A percentile compares a stretch with the other conserved stretches of the same genome.
These are phyloP conservation scores for Coemansia sp. DNA, from an alignment of 192 early-diverging fungal genomes.

Conservation along the genomic window DNA sequence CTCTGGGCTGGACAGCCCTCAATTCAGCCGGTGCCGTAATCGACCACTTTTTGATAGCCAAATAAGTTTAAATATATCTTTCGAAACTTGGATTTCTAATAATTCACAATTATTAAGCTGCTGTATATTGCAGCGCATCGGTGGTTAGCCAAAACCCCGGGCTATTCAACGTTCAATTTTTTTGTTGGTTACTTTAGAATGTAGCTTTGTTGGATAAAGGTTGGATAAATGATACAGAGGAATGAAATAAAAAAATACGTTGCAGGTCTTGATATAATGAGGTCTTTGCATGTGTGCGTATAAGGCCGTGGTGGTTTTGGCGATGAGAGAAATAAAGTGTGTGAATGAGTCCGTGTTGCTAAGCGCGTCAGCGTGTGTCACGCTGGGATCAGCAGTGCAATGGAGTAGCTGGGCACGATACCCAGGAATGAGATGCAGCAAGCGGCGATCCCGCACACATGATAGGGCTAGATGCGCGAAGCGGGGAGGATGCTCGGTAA, in stretches of 20 bases:
- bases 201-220: neutral
- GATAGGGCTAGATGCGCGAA: slow-evolving; percentile 27
- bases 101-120: too few species aligned
- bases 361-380: neutral
- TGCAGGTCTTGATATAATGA: neutral
- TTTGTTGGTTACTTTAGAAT: neutral
- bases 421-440: slow-evolving; percentile 18
- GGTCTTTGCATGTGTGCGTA: neutral
- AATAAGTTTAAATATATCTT: neutral
- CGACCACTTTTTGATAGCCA: slow-evolving; percentile 18
- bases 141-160: too few species aligned
- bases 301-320: neutral
- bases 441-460: slow-evolving; percentile 35
- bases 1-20: slow-evolving; percentile 30
- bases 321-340: neutral
- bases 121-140: too few species aligned
- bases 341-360: neutral
- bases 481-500: slow-evolving; percentile 7
- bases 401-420: slow-evolving; percentile 13
- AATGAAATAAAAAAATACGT: neutral
- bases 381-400: slow-evolving; percentile 36
- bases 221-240: neutral
- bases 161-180: too few species aligned
- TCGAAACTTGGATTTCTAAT: neutral
- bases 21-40: slow-evolving; percentile 17